phyloP scores from a whole-genome alignment of 495 filamentous ascomycete genomes.

The Amphirosellinia nigrospora region DNA sequence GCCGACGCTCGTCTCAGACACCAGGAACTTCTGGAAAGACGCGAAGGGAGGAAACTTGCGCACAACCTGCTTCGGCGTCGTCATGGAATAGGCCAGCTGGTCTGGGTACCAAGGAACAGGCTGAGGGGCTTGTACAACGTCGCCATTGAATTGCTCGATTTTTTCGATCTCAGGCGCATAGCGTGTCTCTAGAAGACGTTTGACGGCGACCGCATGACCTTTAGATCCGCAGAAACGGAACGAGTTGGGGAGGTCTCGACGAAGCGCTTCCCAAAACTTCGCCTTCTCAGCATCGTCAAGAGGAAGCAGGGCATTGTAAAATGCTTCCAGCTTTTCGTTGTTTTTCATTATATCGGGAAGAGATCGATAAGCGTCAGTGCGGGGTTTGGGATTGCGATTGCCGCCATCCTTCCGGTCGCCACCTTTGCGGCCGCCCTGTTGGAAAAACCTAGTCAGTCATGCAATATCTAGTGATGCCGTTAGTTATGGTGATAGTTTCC shows the following conservation, averaged over 20 bases:
- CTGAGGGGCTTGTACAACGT: slow-evolving; percentile 77
- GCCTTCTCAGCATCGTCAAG: slow-evolving; percentile 74
- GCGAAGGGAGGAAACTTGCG: slow-evolving; percentile 90
- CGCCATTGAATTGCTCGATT: slow-evolving; percentile 75
- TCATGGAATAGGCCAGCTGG: slow-evolving; percentile 93
- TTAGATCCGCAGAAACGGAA: slow-evolving; percentile 95
- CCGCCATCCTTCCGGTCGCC: slow-evolving; percentile 37
- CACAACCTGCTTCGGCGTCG: slow-evolving; percentile 90
- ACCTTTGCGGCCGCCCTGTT: slow-evolving; percentile 40
- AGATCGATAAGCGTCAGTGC: slow-evolving; percentile 42
- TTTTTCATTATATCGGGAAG: slow-evolving; percentile 68
- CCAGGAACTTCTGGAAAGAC: slow-evolving; percentile 96
- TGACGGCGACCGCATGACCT: slow-evolving; percentile 87
- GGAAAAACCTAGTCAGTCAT: slow-evolving; percentile 21
- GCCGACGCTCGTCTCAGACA: slow-evolving; percentile 93
- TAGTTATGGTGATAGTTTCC: neutral
- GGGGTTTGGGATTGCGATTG: slow-evolving; percentile 34
- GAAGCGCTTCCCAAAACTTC: slow-evolving; percentile 81
- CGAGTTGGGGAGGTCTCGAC: slow-evolving; percentile 87
- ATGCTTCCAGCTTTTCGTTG: slow-evolving; percentile 80
- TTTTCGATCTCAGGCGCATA: slow-evolving; percentile 89
- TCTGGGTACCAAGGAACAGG: slow-evolving; percentile 92
- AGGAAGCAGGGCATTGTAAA: slow-evolving; percentile 78
- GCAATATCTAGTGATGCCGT: neutral
- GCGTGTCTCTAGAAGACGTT: slow-evolving; percentile 79